Conservation (phyloP, 495 filamentous ascomycete species). For the Cryomyces minteri region DNA sequence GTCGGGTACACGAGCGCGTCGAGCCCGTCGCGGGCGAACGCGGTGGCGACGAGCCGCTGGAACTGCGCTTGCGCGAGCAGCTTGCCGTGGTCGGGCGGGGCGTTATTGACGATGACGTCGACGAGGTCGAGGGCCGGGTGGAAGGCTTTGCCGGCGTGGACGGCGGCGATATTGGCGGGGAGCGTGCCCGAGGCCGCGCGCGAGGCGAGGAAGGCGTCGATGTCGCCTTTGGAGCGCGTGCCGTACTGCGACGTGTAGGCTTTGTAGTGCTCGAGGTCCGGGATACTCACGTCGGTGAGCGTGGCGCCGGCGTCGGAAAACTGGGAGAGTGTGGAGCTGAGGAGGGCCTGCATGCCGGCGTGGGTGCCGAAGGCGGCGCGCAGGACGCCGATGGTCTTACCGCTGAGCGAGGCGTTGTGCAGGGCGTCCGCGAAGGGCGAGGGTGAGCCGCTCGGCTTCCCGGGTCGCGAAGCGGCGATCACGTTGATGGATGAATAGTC, state of each 20-base stretch:
- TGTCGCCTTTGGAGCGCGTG: slow-evolving; percentile 15
- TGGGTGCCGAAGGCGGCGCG: slow-evolving; percentile 16
- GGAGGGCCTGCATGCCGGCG: slow-evolving; percentile 12
- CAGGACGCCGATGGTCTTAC: slow-evolving; percentile 13
- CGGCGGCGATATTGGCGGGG: slow-evolving; percentile 4
- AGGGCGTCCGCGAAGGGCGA: slow-evolving; percentile 1
- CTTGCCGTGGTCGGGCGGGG: not conserved
- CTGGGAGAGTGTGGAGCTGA: slow-evolving; percentile 9
- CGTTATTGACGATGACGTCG: not conserved
- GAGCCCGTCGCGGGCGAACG: slow-evolving; percentile 1
- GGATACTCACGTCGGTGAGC: slow-evolving; percentile 16
- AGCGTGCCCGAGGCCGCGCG: slow-evolving; percentile 7
- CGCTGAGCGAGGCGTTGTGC: slow-evolving; percentile 2
- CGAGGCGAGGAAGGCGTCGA: slow-evolving; percentile 17
- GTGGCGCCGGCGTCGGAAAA: slow-evolving; percentile 7
- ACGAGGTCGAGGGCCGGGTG: slow-evolving; percentile 5
- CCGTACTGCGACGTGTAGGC: slow-evolving; percentile 10
- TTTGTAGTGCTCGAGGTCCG: slow-evolving; percentile 17
- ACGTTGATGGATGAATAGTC: not conserved
- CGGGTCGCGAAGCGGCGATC: not conserved
- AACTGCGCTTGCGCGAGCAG: slow-evolving; percentile 3
- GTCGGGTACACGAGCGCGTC: slow-evolving; percentile 5
- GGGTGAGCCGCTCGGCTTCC: not conserved
- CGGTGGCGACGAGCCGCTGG: slow-evolving; percentile 1
- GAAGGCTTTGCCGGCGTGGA: not conserved